A percentile compares a stretch with the other conserved stretches of the same genome.
These are phyloP conservation scores for Mimosa bimucronata DNA, from an alignment of 306 rosid genomes.

Conservation along the genomic window DNA sequence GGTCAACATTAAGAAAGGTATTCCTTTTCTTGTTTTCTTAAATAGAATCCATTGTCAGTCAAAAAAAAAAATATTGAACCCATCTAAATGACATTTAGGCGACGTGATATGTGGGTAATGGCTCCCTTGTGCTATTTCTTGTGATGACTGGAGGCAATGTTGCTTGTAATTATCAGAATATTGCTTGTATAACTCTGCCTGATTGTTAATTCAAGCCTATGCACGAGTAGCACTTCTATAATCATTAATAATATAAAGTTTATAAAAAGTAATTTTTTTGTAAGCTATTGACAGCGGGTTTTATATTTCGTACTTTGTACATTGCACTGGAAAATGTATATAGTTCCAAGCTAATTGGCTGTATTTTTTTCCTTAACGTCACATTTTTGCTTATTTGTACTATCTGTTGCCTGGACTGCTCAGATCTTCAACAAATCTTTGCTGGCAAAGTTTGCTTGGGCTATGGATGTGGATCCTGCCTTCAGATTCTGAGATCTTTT, in stretches of 20 bases:
- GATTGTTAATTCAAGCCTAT: slow-evolving; percentile 17
- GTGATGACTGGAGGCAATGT: slow-evolving; percentile 15
- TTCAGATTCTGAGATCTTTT: slow-evolving; percentile 80
- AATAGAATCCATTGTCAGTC: not conserved
- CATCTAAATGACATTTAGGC: not conserved
- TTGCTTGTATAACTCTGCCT: not conserved
- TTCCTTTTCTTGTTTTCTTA: not conserved
- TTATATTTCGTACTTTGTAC: not conserved
- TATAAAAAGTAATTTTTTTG: not conserved
- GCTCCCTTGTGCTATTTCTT: slow-evolving; percentile 3
- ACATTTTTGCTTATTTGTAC: slow-evolving; percentile 8
- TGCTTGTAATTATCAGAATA: slow-evolving; percentile 1
- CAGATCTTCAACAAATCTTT: slow-evolving; percentile 95
- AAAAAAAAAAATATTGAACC: not conserved
- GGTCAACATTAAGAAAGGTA: not conserved
- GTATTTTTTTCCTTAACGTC: not conserved
- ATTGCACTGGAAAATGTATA: not conserved
- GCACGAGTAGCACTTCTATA: not conserved
- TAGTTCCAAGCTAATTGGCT: slow-evolving; percentile 9
- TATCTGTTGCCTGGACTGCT: slow-evolving; percentile 30
- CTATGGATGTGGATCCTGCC: slow-evolving; percentile 95
- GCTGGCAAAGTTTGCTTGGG: slow-evolving; percentile 88
- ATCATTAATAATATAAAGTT: not conserved
- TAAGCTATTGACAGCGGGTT: not conserved
- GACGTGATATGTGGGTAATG: not conserved